Evolutionary conservation across 306 rosid species (phyloP).

Genomic region (Sicyos baderoa): DNA sequence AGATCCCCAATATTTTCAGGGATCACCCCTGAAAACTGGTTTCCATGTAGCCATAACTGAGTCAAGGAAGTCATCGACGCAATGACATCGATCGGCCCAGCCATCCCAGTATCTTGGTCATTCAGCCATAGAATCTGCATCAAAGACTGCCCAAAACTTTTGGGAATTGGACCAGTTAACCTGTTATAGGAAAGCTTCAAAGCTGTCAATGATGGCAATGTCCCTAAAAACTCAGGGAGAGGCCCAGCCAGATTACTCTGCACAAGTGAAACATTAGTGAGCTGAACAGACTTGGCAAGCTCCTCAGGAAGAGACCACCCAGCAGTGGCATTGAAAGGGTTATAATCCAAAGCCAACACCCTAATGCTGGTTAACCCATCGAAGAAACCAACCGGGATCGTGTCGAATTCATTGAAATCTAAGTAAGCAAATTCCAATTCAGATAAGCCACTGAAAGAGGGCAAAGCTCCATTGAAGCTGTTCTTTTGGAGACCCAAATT

Average conservation of each 20-base stretch:
- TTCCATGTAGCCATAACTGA: conserved; percentile 77
- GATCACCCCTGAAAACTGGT: conserved; percentile 54
- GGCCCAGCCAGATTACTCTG: conserved; percentile 55
- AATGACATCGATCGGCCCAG: conserved; percentile 51
- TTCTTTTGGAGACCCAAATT: conserved; percentile 76
- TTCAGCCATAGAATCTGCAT: conserved; percentile 77
- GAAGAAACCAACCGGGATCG: conserved; percentile 66
- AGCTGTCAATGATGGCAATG: conserved; percentile 45
- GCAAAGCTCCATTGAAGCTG: conserved; percentile 52
- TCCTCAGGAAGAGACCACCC: conserved; percentile 68
- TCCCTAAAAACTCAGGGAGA: conserved; percentile 56
- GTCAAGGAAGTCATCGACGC: conserved; percentile 51
- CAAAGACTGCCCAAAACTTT: conserved; percentile 45
- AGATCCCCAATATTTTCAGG: conserved; percentile 54
- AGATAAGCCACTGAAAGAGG: conserved; percentile 58
- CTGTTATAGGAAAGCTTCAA: conserved; percentile 55
- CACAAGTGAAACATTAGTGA: conserved; percentile 53
- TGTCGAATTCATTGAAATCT: conserved; percentile 56
- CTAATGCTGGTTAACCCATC: conserved; percentile 42
- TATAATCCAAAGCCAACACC: conserved; percentile 59
- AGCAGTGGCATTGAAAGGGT: conserved; percentile 41
- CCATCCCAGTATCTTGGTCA: conserved; percentile 51
- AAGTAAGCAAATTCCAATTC: conserved; percentile 67
- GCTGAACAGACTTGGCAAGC: conserved; percentile 47
- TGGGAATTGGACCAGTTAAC: conserved; percentile 46